phyloP scores from a whole-genome alignment of 306 rosid genomes.

The Canavalia gladiata region DNA sequence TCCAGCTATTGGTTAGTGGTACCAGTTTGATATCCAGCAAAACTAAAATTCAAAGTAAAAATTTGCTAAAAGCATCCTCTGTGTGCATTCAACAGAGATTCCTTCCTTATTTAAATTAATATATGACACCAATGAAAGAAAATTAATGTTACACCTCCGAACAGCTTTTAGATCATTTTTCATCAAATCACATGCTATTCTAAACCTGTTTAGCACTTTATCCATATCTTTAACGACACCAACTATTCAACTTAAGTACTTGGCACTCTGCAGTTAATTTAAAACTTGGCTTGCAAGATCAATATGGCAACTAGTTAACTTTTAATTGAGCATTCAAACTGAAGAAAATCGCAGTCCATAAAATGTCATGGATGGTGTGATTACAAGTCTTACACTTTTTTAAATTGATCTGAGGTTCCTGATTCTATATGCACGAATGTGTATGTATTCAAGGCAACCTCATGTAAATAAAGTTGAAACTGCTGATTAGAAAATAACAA shows the following conservation, averaged over 20 bases:
- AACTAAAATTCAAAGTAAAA: conserved; percentile 14
- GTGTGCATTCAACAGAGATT: conserved; percentile 11
- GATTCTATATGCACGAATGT: not conserved
- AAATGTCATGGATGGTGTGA: not conserved
- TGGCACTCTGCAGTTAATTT: conserved; percentile 6
- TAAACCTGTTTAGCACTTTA: not conserved
- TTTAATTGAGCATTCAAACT: not conserved
- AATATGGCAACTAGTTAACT: conserved; percentile 16
- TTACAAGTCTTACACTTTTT: not conserved
- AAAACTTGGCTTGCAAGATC: conserved; percentile 34
- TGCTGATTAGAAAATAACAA: conserved; percentile 15
- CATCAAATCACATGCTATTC: not conserved
- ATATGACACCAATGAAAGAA: conserved; percentile 1
- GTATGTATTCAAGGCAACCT: not conserved
- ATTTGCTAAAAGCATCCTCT: conserved; percentile 1
- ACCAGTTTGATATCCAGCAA: not conserved
- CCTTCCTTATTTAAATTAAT: conserved; percentile 3
- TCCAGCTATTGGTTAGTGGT: not conserved
- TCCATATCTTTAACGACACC: not conserved
- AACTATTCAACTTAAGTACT: not conserved
- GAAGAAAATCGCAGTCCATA: not conserved
- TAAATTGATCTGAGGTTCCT: not conserved
- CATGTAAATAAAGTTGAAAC: not conserved
- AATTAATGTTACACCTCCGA: conserved; percentile 1
- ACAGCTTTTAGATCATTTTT: conserved; percentile 13